Conservation (phyloP, 805 yeast genomes). For the Wickerhamomyces alni region DNA sequence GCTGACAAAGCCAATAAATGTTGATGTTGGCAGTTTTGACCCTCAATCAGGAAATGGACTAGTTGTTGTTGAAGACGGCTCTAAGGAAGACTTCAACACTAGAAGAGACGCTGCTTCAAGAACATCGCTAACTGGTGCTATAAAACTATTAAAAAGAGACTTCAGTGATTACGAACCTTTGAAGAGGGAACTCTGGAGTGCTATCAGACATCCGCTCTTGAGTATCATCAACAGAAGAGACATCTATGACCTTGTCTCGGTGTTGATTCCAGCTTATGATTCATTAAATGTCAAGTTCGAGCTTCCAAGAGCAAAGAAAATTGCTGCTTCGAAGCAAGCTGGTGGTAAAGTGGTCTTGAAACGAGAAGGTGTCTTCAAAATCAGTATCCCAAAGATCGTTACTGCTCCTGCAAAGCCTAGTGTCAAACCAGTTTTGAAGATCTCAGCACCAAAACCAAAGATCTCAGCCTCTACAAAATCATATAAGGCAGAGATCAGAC, state of each 20-base stretch:
- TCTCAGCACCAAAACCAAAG: background rate
- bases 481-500: constrained; percentile 17
- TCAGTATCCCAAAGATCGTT: constrained; percentile 14
- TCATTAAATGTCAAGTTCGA: constrained; percentile 56
- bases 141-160: constrained; percentile 57
- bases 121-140: constrained; percentile 56
- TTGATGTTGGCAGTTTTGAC: constrained; percentile 5
- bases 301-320: constrained; percentile 61
- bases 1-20: constrained; percentile 24
- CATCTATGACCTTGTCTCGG: constrained; percentile 57
- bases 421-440: constrained; percentile 2
- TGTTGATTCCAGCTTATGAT: constrained; percentile 59
- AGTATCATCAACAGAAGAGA: constrained; percentile 55
- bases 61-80: constrained; percentile 54
- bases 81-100: constrained; percentile 35
- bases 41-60: constrained; percentile 33
- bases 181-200: constrained; percentile 57
- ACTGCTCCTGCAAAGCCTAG: constrained; percentile 1
- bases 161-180: constrained; percentile 51
- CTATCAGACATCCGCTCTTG: constrained; percentile 55
- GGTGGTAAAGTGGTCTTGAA: constrained; percentile 52
- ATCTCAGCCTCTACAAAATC: background rate
- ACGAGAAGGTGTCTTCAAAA: constrained; percentile 37
- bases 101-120: constrained; percentile 66
- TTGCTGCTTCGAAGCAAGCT: constrained; percentile 53